A percentile compares a stretch with the other conserved stretches of the same genome.
Evolutionary conservation across 805 yeast species (phyloP).

Genomic region (Saturnispora gosingensis): DNA sequence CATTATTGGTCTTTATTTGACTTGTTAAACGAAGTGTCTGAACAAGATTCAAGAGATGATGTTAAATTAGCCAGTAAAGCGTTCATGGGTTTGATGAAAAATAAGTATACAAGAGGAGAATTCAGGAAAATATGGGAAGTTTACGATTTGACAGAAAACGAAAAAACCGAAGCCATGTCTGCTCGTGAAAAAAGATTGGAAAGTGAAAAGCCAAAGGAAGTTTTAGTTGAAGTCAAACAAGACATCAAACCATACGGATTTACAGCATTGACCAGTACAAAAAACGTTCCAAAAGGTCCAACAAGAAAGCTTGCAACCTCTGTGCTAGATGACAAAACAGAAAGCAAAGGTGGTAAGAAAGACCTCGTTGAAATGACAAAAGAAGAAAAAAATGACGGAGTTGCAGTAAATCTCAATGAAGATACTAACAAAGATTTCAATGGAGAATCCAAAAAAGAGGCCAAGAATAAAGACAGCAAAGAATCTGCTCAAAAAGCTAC

Average conservation of each 20-base stretch:
- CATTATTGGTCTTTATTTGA: constrained; percentile 48
- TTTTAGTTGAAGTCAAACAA: constrained; percentile 8
- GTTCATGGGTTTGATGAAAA: constrained; percentile 52
- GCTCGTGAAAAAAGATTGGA: constrained; percentile 14
- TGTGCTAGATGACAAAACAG: background rate
- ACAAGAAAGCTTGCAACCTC: background rate
- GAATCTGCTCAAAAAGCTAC: background rate
- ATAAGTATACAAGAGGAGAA: constrained; percentile 25
- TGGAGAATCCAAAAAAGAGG: background rate
- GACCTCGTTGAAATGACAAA: background rate
- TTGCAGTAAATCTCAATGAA: background rate
- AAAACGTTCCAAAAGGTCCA: background rate
- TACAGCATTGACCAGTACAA: constrained; percentile 14
- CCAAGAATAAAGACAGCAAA: background rate
- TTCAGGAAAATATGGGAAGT: constrained; percentile 45
- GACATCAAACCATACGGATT: constrained; percentile 24
- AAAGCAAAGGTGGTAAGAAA: background rate
- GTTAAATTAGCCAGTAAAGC: constrained; percentile 70
- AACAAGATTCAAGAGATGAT: constrained; percentile 64
- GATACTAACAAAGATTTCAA: background rate
- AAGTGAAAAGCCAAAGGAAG: constrained; percentile 16
- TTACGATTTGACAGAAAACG: constrained; percentile 38
- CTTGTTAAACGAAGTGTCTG: constrained; percentile 38
- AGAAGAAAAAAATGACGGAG: background rate
- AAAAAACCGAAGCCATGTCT: constrained; percentile 25